Evolutionary conservation across 495 filamentous ascomycete genomes (phyloP).

Genomic region (Bacidia gigantensis): DNA sequence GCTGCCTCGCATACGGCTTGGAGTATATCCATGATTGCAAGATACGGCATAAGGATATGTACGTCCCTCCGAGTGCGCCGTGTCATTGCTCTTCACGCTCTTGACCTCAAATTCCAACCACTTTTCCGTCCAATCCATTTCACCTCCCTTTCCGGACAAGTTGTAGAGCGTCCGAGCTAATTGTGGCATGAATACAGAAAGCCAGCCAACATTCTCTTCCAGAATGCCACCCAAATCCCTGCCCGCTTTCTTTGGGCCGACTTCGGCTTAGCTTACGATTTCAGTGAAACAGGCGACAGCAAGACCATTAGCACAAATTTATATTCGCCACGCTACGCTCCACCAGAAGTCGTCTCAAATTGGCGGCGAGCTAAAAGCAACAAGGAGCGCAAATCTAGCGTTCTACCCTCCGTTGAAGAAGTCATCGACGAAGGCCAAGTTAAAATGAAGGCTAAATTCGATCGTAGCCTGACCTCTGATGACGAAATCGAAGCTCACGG

Average conservation of each 20-base stretch:
- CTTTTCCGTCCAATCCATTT: constrained; percentile 8
- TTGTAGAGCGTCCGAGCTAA: too few relatives aligned
- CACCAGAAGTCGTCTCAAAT: constrained; percentile 9
- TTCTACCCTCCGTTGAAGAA: background rate
- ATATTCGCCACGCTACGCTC: constrained; percentile 13
- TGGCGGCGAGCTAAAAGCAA: background rate
- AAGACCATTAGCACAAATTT: constrained; percentile 5
- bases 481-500: constrained; percentile 7
- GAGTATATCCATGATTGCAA: background rate
- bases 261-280: constrained; percentile 28
- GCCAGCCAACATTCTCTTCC: constrained; percentile 9
- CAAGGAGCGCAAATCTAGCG: background rate
- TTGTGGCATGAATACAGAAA: constrained; percentile 13
- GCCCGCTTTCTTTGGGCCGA: constrained; percentile 14
- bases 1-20: background rate
- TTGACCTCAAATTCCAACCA: constrained; percentile 1
- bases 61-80: background rate
- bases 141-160: constrained; percentile 3
- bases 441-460: background rate
- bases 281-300: constrained; percentile 10
- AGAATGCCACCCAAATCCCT: background rate
- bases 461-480: background rate
- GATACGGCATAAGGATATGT: constrained; percentile 8
- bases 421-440: background rate
- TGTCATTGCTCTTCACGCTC: background rate